phyloP scores from a whole-genome alignment of 2,329 filamentous ascomycete genomes.

The Tolypocladium ovalisporum region DNA sequence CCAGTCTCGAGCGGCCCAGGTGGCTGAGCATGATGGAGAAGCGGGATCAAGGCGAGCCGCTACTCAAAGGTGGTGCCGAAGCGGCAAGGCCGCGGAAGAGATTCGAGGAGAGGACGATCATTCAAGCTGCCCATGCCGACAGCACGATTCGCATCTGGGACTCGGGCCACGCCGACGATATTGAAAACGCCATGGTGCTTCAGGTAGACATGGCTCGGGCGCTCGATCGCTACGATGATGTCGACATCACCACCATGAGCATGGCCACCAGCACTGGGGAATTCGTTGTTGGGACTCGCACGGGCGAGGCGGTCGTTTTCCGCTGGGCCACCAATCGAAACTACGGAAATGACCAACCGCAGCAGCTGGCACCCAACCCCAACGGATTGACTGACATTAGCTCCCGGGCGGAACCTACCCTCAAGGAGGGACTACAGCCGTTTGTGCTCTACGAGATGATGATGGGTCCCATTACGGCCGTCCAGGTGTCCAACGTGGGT shows the following conservation, averaged over 20 bases:
- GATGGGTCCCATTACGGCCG: conserved; percentile 66
- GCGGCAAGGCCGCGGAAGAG: conserved; percentile 58
- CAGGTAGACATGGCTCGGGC: conserved; percentile 83
- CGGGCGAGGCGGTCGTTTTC: conserved; percentile 80
- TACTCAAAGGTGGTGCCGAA: conserved; percentile 72
- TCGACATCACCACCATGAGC: conserved; percentile 70
- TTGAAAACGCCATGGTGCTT: conserved; percentile 72
- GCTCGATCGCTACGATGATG: conserved; percentile 63
- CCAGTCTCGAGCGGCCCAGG: conserved; percentile 62
- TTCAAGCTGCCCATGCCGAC: conserved; percentile 82
- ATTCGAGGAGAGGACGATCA: conserved; percentile 73
- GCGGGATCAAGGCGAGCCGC: conserved; percentile 63
- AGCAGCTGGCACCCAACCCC: conserved; percentile 45
- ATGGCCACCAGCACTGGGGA: conserved; percentile 76
- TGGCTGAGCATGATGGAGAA: conserved; percentile 91
- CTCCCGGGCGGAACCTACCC: conserved; percentile 54
- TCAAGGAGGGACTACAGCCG: conserved; percentile 76
- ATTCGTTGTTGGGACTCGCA: conserved; percentile 67
- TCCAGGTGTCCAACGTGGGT: conserved; percentile 83
- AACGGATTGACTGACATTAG: conserved; percentile 67
- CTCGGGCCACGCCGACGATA: conserved; percentile 79
- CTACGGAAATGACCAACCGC: conserved; percentile 48
- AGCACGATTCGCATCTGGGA: conserved; percentile 92
- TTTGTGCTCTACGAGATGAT: conserved; percentile 73
- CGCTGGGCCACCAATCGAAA: conserved; percentile 76